phyloP scores from a whole-genome alignment of 1,139 yeast species.

The Saccharomyces hybrid region DNA sequence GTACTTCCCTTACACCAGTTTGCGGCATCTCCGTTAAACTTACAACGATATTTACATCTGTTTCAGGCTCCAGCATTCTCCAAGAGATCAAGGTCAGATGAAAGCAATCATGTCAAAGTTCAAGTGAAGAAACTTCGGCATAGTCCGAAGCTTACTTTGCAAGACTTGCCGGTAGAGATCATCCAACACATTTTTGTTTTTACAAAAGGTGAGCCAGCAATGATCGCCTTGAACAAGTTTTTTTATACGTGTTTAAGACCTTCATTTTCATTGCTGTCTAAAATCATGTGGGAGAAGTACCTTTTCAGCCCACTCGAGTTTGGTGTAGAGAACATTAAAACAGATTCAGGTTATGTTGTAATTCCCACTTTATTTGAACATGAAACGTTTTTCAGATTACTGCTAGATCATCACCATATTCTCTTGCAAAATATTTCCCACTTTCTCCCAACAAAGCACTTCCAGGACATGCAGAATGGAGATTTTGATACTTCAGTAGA shows the following conservation, averaged over 20 bases:
- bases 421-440: slow-evolving; percentile 2
- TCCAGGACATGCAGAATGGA: neutral
- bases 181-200: slow-evolving; percentile 17
- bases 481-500: neutral
- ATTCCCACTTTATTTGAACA: slow-evolving; percentile 7
- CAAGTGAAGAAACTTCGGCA: neutral
- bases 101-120: neutral
- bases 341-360: slow-evolving; percentile 2
- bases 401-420: slow-evolving; percentile 6
- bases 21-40: neutral
- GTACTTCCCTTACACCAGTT: neutral
- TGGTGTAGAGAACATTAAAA: slow-evolving; percentile 4
- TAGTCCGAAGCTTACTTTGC: slow-evolving; percentile 1
- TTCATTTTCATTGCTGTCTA: slow-evolving; percentile 5
- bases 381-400: slow-evolving; percentile 4
- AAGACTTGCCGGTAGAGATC: slow-evolving; percentile 16
- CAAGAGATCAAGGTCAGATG: neutral
- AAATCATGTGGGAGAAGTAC: slow-evolving; percentile 10
- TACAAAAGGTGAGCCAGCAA: slow-evolving; percentile 9
- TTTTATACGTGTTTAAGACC: slow-evolving; percentile 12
- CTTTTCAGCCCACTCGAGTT: slow-evolving; percentile 6
- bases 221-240: slow-evolving; percentile 11
- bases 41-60: neutral
- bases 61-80: neutral
- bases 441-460: neutral